Percentiles rank a stretch among this genome's conserved stretches.
These are phyloP conservation scores for Peronospora belbahrii DNA, from an alignment of 352 stramenopile genomes.

Conservation along the genomic window DNA sequence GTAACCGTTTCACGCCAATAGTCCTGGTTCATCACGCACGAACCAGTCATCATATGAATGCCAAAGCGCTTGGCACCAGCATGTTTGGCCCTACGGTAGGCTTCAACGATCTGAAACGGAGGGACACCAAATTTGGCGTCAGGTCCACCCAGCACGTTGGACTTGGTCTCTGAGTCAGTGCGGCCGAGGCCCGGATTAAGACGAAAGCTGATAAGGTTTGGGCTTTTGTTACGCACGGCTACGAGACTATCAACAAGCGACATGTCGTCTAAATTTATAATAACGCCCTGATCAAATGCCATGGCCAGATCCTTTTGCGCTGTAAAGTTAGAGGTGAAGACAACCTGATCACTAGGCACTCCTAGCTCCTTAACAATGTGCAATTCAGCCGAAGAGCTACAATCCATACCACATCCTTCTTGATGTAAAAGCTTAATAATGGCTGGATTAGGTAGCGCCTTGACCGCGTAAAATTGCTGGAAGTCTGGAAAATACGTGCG, in stretches of 20 bases:
- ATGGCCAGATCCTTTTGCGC: slow-evolving; percentile 56
- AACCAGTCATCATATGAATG: slow-evolving; percentile 90
- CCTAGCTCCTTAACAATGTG: slow-evolving; percentile 71
- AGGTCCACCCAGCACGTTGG: slow-evolving; percentile 81
- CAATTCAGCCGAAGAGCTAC: slow-evolving; percentile 79
- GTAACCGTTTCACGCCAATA: slow-evolving; percentile 88
- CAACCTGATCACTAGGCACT: slow-evolving; percentile 66
- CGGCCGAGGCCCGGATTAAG: slow-evolving; percentile 82
- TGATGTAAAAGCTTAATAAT: slow-evolving; percentile 79
- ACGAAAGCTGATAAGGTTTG: slow-evolving; percentile 84
- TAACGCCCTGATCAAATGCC: slow-evolving; percentile 75
- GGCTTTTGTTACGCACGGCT: slow-evolving; percentile 52
- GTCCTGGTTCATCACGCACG: slow-evolving; percentile 82
- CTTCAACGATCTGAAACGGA: slow-evolving; percentile 83
- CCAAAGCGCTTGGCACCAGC: slow-evolving; percentile 79
- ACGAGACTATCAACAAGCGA: slow-evolving; percentile 78
- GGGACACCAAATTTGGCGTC: slow-evolving; percentile 87
- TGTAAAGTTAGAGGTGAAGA: slow-evolving; percentile 89
- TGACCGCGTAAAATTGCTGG: slow-evolving; percentile 85
- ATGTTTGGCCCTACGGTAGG: slow-evolving; percentile 75
- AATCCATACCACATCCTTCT: slow-evolving; percentile 86
- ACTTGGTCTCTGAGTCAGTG: slow-evolving; percentile 86
- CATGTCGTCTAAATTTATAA: slow-evolving; percentile 85
- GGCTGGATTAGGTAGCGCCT: slow-evolving; percentile 84
- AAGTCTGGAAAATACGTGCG: slow-evolving; percentile 74